Percentiles rank a stretch among this genome's conserved stretches.
Conservation (phyloP, 2,329 filamentous ascomycete species). For the Alternaria incomplexa region DNA sequence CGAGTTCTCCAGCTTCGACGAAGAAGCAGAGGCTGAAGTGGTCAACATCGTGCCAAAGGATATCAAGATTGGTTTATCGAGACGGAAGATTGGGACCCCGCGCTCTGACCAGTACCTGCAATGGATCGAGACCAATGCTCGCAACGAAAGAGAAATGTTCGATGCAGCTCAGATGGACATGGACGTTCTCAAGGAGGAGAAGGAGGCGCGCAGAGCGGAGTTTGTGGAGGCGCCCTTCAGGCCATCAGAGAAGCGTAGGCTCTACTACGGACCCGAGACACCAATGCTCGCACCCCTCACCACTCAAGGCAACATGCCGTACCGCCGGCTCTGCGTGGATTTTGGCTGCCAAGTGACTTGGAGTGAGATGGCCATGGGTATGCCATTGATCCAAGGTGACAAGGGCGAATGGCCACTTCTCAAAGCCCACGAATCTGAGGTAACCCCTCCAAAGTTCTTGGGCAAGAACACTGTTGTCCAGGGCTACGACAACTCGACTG, state of each 20-base stretch:
- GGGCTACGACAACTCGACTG: conserved; percentile 80
- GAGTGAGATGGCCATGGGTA: conserved; percentile 96
- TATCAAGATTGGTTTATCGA: conserved; percentile 76
- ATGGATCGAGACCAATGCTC: conserved; percentile 75
- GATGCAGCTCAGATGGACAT: conserved; percentile 45
- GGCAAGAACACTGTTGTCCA: conserved; percentile 65
- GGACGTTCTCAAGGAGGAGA: conserved; percentile 37
- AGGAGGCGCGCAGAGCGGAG: conserved; percentile 74
- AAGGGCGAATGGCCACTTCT: conserved; percentile 94
- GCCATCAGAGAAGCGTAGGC: conserved; percentile 88
- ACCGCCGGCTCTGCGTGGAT: conserved; percentile 86
- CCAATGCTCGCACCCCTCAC: conserved; percentile 93
- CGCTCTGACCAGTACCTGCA: conserved; percentile 77
- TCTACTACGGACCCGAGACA: conserved; percentile 95
- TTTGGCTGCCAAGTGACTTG: conserved; percentile 93
- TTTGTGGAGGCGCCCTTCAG: conserved; percentile 87
- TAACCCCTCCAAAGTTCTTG: conserved; percentile 71
- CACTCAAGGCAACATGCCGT: conserved; percentile 95
- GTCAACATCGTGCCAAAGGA: conserved; percentile 75
- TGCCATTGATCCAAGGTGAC: conserved; percentile 86
- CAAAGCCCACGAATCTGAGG: conserved; percentile 88
- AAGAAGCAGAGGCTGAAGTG: conserved; percentile 63
- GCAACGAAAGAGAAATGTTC: conserved; percentile 41
- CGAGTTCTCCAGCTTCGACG: conserved; percentile 51
- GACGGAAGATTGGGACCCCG: conserved; percentile 72